phyloP scores from a whole-genome alignment of 1,139 yeast genomes.

The Taiozyma sp. region DNA sequence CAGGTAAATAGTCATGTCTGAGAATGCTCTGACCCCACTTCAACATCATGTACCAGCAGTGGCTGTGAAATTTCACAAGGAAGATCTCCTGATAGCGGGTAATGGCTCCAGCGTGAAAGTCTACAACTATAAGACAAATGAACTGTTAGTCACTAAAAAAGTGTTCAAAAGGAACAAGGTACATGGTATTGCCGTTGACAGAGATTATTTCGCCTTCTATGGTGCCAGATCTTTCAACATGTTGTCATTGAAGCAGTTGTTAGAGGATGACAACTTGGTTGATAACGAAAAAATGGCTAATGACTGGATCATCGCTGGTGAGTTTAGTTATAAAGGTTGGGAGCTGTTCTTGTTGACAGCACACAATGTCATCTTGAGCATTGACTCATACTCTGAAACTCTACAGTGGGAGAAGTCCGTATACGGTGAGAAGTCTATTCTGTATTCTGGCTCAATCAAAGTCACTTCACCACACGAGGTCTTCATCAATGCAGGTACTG shows the following conservation, averaged over 20 bases:
- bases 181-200: slow-evolving; percentile 55
- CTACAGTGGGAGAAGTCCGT: slow-evolving; percentile 37
- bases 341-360: slow-evolving; percentile 60
- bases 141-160: slow-evolving; percentile 35
- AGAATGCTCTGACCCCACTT: neutral
- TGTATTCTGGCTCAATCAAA: slow-evolving; percentile 78
- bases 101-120: slow-evolving; percentile 65
- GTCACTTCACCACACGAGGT: slow-evolving; percentile 39
- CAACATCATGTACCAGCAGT: slow-evolving; percentile 47
- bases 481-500: slow-evolving; percentile 82
- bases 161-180: slow-evolving; percentile 69
- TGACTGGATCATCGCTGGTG: slow-evolving; percentile 74
- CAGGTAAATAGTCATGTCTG: neutral
- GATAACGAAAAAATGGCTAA: slow-evolving; percentile 44
- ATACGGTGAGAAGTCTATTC: slow-evolving; percentile 71
- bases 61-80: slow-evolving; percentile 37
- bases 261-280: slow-evolving; percentile 19
- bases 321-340: slow-evolving; percentile 36
- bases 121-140: slow-evolving; percentile 40
- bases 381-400: slow-evolving; percentile 32
- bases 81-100: slow-evolving; percentile 49
- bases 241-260: slow-evolving; percentile 28
- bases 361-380: slow-evolving; percentile 62
- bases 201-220: slow-evolving; percentile 41
- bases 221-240: slow-evolving; percentile 70